Evolutionary conservation across 495 filamentous ascomycete species (phyloP), one percentile per base, ranked within the genome.

Genomic region (Aspergillus sclerotioniger): DNA sequence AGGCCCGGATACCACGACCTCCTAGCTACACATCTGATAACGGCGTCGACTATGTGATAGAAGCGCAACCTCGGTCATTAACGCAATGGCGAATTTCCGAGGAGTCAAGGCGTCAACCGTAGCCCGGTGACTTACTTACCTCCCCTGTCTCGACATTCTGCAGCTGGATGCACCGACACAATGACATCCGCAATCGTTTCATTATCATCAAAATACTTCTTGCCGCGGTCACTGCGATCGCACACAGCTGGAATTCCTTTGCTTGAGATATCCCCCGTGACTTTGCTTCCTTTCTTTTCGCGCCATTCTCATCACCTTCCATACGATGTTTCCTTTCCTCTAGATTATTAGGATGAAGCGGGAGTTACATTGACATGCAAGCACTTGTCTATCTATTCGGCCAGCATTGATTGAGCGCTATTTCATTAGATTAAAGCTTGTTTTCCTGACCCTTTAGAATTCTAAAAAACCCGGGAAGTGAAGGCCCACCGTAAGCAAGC

Each of bases 1-100:
- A 65, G 51, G 37, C 50, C 47, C 60, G 39, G 29, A 49, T 56
- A 51, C 74, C 74, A 13, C 76, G 87, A 5, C 88, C 88, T 16
- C 88, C 88, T 37, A 89, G 85, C 21, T 91, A 90, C 64, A 72
- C 79, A 16, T 89, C 86, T 0, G 87, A 90, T 17, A 83, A 91
- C 59, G 87, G 88, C 0, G 77, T 91, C 15, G 77, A 78, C 45
- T 90, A 90, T 60, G 84, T 85, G 19, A 76, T 89, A 15, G 80
- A 84, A 52, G 85, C 85, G 8, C 76, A 77, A 46, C 84, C 83
- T 20, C 63, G 83, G 59, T 82, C 79, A 8, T 77, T 79, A 13
- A 76, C 72, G 7, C 77, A 79, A 13, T 67, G 68, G 31, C 54
- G n/a, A 25, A 39, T 17, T 46, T 16, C 56, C 8, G 58, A 65